Evolutionary conservation across 1,284 basidiomycete genomes (phyloP).

Genomic region (Cryptococcus sp.): DNA sequence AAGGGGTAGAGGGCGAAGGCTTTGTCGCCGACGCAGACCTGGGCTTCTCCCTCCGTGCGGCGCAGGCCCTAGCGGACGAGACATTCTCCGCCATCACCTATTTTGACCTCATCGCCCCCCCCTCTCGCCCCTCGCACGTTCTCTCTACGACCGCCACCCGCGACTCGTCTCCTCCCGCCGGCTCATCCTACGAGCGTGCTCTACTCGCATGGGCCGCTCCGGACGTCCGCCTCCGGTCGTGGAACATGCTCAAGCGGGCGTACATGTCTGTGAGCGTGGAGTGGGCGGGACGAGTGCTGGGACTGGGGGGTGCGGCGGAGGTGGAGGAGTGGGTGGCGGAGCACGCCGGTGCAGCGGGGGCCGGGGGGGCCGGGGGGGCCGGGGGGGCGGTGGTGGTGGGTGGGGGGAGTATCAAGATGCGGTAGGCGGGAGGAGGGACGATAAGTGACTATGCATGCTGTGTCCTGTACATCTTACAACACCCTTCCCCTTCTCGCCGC

Average conservation of each 20-base stretch:
- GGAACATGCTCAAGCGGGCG: slow-evolving; percentile 26
- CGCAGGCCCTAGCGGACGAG: slow-evolving; percentile 21
- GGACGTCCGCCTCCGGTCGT: slow-evolving; percentile 28
- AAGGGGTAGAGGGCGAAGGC: background rate
- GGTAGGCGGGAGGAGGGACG: too few species aligned
- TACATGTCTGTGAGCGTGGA: slow-evolving; percentile 26
- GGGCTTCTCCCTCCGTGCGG: slow-evolving; percentile 12
- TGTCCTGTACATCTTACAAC: too few species aligned
- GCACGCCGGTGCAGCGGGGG: slow-evolving; percentile 1
- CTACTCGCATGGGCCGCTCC: slow-evolving; percentile 34
- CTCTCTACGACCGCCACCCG: background rate
- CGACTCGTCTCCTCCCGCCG: background rate
- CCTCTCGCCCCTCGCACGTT: too few species aligned
- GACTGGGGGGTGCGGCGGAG: slow-evolving; percentile 10
- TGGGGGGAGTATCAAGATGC: slow-evolving; percentile 25
- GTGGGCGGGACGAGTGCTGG: slow-evolving; percentile 29
- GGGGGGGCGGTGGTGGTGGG: slow-evolving; percentile 25
- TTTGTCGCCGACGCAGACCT: slow-evolving; percentile 9
- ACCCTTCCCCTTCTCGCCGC: too few species aligned
- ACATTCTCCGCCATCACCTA: slow-evolving; percentile 32
- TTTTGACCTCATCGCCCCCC: slow-evolving; percentile 13
- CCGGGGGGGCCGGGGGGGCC: too few species aligned
- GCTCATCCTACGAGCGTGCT: slow-evolving; percentile 22
- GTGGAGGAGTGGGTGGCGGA: slow-evolving; percentile 23
- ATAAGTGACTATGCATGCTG: too few species aligned